Evolutionary conservation across 129 eudicot species (phyloP).

Genomic region (Chrysanthemum seticuspe): DNA sequence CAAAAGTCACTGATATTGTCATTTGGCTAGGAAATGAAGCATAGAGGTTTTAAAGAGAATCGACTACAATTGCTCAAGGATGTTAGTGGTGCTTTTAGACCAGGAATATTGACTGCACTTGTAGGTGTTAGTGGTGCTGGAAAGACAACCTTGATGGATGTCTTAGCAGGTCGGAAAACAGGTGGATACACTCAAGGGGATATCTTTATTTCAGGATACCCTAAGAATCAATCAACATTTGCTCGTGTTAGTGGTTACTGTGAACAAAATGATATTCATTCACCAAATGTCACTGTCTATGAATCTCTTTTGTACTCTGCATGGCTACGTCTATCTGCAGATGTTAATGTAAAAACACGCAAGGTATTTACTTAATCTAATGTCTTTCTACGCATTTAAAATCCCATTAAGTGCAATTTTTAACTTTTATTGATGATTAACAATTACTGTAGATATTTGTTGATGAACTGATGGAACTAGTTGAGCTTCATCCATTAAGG

Average conservation of each 20-base stretch:
- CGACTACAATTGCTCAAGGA: constrained; percentile 22
- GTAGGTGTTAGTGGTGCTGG: constrained; percentile 30
- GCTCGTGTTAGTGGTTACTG: constrained; percentile 30
- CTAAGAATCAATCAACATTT: constrained; percentile 26
- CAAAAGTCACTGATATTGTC: not conserved
- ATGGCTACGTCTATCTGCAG: constrained; percentile 22
- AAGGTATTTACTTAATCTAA: constrained; percentile 15
- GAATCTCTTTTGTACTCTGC: constrained; percentile 28
- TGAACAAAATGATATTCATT: constrained; percentile 31
- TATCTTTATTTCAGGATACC: constrained; percentile 25
- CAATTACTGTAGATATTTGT: constrained; percentile 17
- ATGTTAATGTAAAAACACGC: constrained; percentile 18
- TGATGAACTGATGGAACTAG: constrained; percentile 25
- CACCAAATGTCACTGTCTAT: constrained; percentile 25
- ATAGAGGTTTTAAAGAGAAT: constrained; percentile 10
- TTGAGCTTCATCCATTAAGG: constrained; percentile 24
- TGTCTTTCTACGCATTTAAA: not conserved
- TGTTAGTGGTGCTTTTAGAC: constrained; percentile 30
- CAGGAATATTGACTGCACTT: constrained; percentile 27
- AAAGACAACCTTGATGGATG: constrained; percentile 27
- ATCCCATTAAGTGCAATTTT: not conserved
- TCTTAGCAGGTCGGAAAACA: constrained; percentile 21
- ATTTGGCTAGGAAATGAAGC: constrained; percentile 50
- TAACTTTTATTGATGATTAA: not conserved
- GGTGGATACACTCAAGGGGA: constrained; percentile 29